phyloP scores from a whole-genome alignment of 2,329 filamentous ascomycete species.

The Sclerotinia sclerotiorum region DNA sequence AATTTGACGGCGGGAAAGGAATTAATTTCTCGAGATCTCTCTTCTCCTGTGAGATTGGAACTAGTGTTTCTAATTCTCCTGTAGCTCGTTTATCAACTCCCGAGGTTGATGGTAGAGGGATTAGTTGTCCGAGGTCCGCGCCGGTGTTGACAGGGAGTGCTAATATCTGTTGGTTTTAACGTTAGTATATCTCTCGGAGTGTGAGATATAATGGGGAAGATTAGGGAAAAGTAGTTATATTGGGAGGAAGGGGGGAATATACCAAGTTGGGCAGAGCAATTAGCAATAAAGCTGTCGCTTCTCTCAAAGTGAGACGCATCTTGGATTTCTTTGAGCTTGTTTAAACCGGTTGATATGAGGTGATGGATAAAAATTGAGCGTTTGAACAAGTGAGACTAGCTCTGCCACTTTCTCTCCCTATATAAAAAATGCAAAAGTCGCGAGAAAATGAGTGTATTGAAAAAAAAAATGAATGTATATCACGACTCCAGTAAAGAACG shows the following conservation, averaged over 20 bases:
- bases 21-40: background rate
- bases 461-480: constrained; percentile 1
- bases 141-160: constrained; percentile 3
- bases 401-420: background rate
- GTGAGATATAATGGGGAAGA: too few relatives aligned
- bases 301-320: constrained; percentile 10
- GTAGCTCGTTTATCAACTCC: background rate
- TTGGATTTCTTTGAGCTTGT: background rate
- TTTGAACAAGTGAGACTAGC: background rate
- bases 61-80: background rate
- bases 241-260: background rate
- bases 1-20: background rate
- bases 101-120: background rate
- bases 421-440: background rate
- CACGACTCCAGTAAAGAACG: background rate
- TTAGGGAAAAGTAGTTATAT: background rate
- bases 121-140: background rate
- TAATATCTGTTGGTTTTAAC: background rate
- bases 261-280: constrained; percentile 12
- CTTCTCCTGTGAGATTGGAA: background rate
- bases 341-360: background rate
- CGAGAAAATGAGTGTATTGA: background rate
- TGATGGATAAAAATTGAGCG: background rate
- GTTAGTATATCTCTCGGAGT: background rate
- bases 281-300: constrained; percentile 4